These are phyloP conservation scores for Oemleria cerasiformis DNA, from an alignment of 306 rosid species.

Conservation along the genomic window DNA sequence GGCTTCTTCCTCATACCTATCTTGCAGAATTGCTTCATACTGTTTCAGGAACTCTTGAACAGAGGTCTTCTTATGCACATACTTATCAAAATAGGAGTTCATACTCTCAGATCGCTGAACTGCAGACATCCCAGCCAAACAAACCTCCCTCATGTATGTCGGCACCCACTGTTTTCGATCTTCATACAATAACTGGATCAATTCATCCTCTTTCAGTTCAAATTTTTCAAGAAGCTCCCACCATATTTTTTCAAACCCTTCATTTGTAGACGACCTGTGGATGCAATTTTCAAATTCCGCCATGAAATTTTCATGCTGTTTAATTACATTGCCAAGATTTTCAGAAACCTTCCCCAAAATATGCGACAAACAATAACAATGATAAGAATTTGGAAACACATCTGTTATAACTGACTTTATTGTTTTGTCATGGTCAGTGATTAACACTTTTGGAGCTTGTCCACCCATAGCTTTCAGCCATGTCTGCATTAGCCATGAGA, in stretches of 20 bases:
- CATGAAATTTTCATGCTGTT: constrained; percentile 72
- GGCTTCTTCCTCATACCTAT: constrained; percentile 98
- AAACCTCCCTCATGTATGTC: constrained; percentile 64
- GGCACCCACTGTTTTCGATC: constrained; percentile 88
- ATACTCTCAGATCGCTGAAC: constrained; percentile 88
- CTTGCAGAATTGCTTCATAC: constrained; percentile 83
- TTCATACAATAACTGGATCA: constrained; percentile 68
- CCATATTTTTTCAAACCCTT: constrained; percentile 95
- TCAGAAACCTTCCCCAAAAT: constrained; percentile 82
- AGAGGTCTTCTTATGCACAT: constrained; percentile 86
- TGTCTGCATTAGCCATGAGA: constrained; percentile 69
- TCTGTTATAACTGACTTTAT: constrained; percentile 68
- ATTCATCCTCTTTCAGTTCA: constrained; percentile 80
- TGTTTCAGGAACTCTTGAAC: constrained; percentile 82
- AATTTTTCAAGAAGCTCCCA: constrained; percentile 63
- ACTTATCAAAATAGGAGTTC: constrained; percentile 86
- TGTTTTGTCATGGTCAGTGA: constrained; percentile 78
- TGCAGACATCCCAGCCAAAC: constrained; percentile 88
- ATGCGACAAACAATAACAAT: constrained; percentile 81
- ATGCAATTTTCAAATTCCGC: constrained; percentile 83
- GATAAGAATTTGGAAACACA: constrained; percentile 63
- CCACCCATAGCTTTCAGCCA: constrained; percentile 96
- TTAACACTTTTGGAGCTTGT: constrained; percentile 77
- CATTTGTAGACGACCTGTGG: constrained; percentile 68
- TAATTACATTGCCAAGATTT: constrained; percentile 68